Conservation (phyloP, 2,329 filamentous ascomycete genomes). For the Nannizziopsis barbatae region DNA sequence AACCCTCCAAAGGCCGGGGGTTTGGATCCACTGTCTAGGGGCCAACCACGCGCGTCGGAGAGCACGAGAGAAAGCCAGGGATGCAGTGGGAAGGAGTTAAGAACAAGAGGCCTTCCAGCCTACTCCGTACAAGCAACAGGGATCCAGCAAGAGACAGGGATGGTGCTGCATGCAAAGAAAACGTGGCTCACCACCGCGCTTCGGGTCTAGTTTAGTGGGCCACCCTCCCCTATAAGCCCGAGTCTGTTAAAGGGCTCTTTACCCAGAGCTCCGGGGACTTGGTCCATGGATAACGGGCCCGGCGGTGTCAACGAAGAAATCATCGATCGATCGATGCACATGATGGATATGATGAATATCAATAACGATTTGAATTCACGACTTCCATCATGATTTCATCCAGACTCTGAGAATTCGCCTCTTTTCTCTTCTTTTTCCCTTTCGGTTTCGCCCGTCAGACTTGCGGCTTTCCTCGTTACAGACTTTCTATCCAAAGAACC, state of each 20-base stretch:
- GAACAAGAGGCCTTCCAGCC: neutral
- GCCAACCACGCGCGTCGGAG: too few species aligned
- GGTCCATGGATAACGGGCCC: too few species aligned
- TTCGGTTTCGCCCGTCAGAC: conserved; percentile 5
- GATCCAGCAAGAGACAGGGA: conserved; percentile 10
- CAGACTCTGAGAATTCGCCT: too few species aligned
- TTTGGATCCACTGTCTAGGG: too few species aligned
- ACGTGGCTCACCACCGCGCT: conserved; percentile 10
- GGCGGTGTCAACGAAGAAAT: too few species aligned
- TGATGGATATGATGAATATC: too few species aligned
- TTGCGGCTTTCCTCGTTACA: neutral
- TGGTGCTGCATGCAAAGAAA: conserved; percentile 12
- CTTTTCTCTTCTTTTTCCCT: neutral
- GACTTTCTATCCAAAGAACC: neutral
- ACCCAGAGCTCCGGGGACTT: too few species aligned
- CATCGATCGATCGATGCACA: too few species aligned
- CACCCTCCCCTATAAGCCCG: neutral
- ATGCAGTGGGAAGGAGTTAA: neutral
- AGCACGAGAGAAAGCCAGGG: neutral
- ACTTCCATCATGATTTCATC: too few species aligned
- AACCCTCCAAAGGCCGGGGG: too few species aligned
- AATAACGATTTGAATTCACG: too few species aligned
- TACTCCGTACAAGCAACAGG: neutral
- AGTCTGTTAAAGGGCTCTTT: neutral
- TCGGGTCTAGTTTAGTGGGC: conserved; percentile 3